Evolutionary conservation across 1,284 basidiomycete species (phyloP).

Genomic region (Fomes fomentarius): DNA sequence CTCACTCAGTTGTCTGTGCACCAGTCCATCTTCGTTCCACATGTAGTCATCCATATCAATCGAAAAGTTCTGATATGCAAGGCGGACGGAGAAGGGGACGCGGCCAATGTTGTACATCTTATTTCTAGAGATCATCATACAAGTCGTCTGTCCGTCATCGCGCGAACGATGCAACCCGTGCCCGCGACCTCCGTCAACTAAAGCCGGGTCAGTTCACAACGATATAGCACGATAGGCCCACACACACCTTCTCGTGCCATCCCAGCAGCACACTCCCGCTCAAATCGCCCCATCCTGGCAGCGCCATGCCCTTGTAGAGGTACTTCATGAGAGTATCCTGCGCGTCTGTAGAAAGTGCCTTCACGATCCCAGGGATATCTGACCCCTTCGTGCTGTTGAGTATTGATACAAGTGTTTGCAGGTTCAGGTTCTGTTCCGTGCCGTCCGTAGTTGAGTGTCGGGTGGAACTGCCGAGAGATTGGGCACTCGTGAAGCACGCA

Average conservation of each 20-base stretch:
- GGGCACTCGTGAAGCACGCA: slow-evolving; percentile 41
- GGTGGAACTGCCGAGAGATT: slow-evolving; percentile 22
- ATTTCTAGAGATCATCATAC: slow-evolving; percentile 50
- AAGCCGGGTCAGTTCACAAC: neutral
- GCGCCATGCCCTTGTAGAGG: slow-evolving; percentile 94
- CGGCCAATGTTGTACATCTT: slow-evolving; percentile 19
- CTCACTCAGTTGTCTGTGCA: too few species aligned
- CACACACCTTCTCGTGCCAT: slow-evolving; percentile 94
- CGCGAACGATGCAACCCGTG: slow-evolving; percentile 94
- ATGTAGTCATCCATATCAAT: too few species aligned
- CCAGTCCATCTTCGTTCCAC: too few species aligned
- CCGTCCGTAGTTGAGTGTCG: neutral
- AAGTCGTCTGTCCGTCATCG: slow-evolving; percentile 92
- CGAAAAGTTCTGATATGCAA: neutral
- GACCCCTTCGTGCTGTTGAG: slow-evolving; percentile 93
- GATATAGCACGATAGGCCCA: slow-evolving; percentile 5
- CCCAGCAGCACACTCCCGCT: slow-evolving; percentile 89
- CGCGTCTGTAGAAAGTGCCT: slow-evolving; percentile 74
- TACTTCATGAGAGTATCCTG: slow-evolving; percentile 99
- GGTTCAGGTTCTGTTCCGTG: slow-evolving; percentile 67
- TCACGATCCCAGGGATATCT: slow-evolving; percentile 83
- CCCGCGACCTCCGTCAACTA: slow-evolving; percentile 96
- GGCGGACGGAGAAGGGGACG: neutral
- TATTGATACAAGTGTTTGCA: slow-evolving; percentile 88
- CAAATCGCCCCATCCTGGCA: slow-evolving; percentile 82